A percentile compares a stretch with the other conserved stretches of the same genome.
Evolutionary conservation across 2,329 filamentous ascomycete species (phyloP).

Genomic region (Taxawa tesnikishii): DNA sequence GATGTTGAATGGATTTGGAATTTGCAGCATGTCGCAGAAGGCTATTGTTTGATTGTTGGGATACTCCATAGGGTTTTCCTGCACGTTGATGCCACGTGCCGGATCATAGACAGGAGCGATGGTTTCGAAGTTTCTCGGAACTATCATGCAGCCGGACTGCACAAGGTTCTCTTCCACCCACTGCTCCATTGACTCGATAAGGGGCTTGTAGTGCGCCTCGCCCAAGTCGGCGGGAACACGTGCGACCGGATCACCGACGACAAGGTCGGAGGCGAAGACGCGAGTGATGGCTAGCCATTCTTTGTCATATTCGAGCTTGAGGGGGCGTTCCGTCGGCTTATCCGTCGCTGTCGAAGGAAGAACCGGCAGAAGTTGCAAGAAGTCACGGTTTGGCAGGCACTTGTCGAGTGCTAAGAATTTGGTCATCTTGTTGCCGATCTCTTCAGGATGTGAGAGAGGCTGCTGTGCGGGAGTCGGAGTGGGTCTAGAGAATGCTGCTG

Average conservation of each 20-base stretch:
- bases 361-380: slow-evolving; percentile 66
- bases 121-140: slow-evolving; percentile 66
- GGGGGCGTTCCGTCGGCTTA: slow-evolving; percentile 30
- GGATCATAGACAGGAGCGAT: slow-evolving; percentile 63
- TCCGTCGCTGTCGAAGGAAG: slow-evolving; percentile 26
- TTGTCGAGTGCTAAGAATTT: slow-evolving; percentile 88
- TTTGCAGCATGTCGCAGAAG: slow-evolving; percentile 67
- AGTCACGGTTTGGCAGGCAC: slow-evolving; percentile 66
- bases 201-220: slow-evolving; percentile 52
- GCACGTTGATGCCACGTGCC: slow-evolving; percentile 42
- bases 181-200: slow-evolving; percentile 56
- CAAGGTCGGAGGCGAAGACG: slow-evolving; percentile 54
- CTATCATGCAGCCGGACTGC: slow-evolving; percentile 43
- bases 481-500: slow-evolving; percentile 54
- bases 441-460: slow-evolving; percentile 53
- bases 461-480: slow-evolving; percentile 15
- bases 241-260: slow-evolving; percentile 47
- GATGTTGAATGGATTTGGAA: slow-evolving; percentile 65
- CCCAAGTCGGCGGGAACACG: slow-evolving; percentile 49
- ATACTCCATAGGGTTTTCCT: slow-evolving; percentile 63
- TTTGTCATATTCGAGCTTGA: slow-evolving; percentile 66
- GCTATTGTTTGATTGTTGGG: slow-evolving; percentile 74
- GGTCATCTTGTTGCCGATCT: slow-evolving; percentile 67
- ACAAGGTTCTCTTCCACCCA: slow-evolving; percentile 77
- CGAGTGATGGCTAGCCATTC: slow-evolving; percentile 95